Evolutionary conservation across 73 alveolate genomes (phyloP), one percentile per base, ranked within the genome.

Genomic region (Symbiodinium pilosum): DNA sequence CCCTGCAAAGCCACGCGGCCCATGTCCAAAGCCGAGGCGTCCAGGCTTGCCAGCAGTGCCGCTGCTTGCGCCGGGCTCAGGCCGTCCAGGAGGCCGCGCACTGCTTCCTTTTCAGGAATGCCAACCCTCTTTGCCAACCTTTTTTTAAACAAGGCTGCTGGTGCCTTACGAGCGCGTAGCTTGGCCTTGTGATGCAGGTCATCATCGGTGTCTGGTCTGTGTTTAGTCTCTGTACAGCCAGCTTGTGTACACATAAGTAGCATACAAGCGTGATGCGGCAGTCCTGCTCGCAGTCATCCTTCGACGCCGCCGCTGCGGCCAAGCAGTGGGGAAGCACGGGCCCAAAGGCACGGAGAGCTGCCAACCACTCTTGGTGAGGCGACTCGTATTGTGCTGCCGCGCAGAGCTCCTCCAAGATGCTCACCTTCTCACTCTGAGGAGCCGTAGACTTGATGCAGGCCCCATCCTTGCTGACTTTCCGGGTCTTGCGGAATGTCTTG

Each of bases 241-340:
- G n/a, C n/a, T n/a, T n/a, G n/a, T n/a, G n/a, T n/a, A n/a, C n/a
- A n/a, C n/a, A n/a, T n/a, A n/a, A n/a, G n/a, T n/a, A n/a, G n/a
- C n/a, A n/a, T n/a, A n/a, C n/a, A n/a, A n/a, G n/a, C n/a, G n/a
- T n/a, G n/a, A n/a, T n/a, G n/a, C n/a, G n/a, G n/a, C 59, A 9
- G 59, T 43, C 94, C 94, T 87, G 69, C 94, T 87, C 86, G 42
- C 59, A 43, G 28, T 18, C 43, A 32, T 87, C 68, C 41, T 16
- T n/a, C 4, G 94, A 87, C 1, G 71, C 34, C 11, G 94, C 94
- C n/a, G 94, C 94, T 43, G 43, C 43, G 30, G 94, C 94, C 69
- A 87, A 28, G 47, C 34, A 51, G 32, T 38, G 59, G 0, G 94
- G 94, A 59, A 87, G 73, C 64, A 24, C 30, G 68, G 43, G 12